Conservation (phyloP, 306 rosid species). For the Fagus sylvatica region DNA sequence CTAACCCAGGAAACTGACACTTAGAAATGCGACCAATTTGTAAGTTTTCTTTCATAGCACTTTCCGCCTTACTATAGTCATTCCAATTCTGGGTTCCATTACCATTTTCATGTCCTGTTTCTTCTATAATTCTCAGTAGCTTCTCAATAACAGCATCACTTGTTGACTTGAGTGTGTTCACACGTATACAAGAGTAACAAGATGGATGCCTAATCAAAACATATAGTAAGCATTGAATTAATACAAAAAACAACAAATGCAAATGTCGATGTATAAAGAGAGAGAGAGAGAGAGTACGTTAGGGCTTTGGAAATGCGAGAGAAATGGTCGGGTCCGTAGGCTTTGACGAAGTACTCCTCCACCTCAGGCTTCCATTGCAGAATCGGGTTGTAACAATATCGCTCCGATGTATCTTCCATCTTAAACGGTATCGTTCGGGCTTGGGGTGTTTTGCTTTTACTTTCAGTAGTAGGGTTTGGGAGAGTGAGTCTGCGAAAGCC, state of each 20-base stretch:
- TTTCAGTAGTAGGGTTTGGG: slow-evolving; percentile 3
- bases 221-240: neutral
- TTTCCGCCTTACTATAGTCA: slow-evolving; percentile 10
- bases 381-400: slow-evolving; percentile 61
- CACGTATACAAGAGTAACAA: slow-evolving; percentile 88
- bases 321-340: slow-evolving; percentile 72
- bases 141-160: slow-evolving; percentile 58
- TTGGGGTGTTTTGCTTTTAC: neutral
- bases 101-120: slow-evolving; percentile 14
- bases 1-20: slow-evolving; percentile 69
- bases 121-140: slow-evolving; percentile 40
- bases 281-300: slow-evolving; percentile 36
- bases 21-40: slow-evolving; percentile 43
- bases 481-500: slow-evolving; percentile 29
- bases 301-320: slow-evolving; percentile 77
- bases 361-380: slow-evolving; percentile 70
- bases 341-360: slow-evolving; percentile 61
- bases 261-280: too few relatives aligned
- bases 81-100: slow-evolving; percentile 2
- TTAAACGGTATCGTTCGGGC: neutral
- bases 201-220: slow-evolving; percentile 62
- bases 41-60: slow-evolving; percentile 33
- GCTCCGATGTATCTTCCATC: slow-evolving; percentile 51
- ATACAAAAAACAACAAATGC: neutral
- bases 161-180: slow-evolving; percentile 66